Conservation (phyloP, 176 grass and related monocot genomes). For the Themeda triandra region DNA sequence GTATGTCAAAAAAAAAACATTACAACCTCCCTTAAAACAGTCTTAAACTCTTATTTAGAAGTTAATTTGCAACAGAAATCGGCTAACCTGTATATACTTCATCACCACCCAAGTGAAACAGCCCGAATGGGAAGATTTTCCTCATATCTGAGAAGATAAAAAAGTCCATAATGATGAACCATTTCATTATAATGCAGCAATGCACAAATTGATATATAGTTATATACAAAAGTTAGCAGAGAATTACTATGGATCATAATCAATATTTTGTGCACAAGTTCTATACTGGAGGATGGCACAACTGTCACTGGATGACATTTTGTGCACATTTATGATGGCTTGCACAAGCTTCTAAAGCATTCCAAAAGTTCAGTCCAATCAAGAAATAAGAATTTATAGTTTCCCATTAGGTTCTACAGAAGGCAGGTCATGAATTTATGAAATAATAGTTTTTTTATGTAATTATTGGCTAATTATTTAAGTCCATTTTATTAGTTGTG, state of each 20-base stretch:
- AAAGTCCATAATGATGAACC: background rate
- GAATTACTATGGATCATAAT: constrained; percentile 5
- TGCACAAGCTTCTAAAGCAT: constrained; percentile 2
- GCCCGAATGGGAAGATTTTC: constrained; percentile 91
- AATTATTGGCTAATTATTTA: background rate
- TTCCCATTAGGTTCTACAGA: background rate
- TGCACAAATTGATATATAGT: background rate
- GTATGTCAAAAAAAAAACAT: background rate
- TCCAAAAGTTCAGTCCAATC: background rate
- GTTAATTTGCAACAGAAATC: constrained; percentile 20
- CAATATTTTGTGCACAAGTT: background rate
- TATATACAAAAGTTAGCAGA: background rate
- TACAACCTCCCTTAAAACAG: background rate
- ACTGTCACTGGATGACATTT: constrained; percentile 9
- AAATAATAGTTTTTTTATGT: background rate
- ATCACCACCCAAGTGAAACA: constrained; percentile 97
- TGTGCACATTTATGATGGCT: background rate
- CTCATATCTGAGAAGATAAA: constrained; percentile 76
- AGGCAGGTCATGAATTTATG: background rate
- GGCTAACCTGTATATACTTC: constrained; percentile 94
- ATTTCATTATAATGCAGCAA: constrained; percentile 8
- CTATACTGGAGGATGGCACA: constrained; percentile 9
- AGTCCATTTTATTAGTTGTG: background rate
- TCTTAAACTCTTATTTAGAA: background rate
- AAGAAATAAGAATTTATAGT: background rate